A percentile compares a stretch with the other conserved stretches of the same genome.
phyloP scores from a whole-genome alignment of 2,329 filamentous ascomycete genomes.

The Colletotrichum caudatum region DNA sequence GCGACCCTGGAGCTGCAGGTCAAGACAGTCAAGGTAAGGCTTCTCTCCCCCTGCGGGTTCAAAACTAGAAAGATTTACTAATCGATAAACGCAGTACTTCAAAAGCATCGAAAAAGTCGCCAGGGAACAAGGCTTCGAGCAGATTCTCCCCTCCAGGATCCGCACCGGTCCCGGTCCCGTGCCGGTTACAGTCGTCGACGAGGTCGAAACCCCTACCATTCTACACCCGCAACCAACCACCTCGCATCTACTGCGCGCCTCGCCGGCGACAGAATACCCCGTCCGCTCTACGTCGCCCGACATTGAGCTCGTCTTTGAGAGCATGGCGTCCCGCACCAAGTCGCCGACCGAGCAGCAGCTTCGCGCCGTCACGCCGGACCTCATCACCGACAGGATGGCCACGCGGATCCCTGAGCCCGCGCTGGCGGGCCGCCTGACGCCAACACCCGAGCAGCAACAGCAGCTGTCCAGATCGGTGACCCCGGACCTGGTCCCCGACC shows the following conservation, averaged over 20 bases:
- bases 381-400: conserved; percentile 64
- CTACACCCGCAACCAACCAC: conserved; percentile 67
- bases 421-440: conserved; percentile 59
- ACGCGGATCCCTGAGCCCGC: conserved; percentile 59
- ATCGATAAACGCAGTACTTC: conserved; percentile 65
- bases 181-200: conserved; percentile 57
- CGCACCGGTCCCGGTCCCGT: conserved; percentile 62
- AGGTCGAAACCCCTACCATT: conserved; percentile 60
- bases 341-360: conserved; percentile 56
- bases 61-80: background rate
- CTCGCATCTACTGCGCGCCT: conserved; percentile 65
- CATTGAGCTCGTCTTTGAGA: conserved; percentile 38
- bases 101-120: conserved; percentile 78
- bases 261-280: conserved; percentile 67
- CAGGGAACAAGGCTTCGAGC: conserved; percentile 66
- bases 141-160: conserved; percentile 68
- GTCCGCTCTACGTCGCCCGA: conserved; percentile 56
- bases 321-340: conserved; percentile 38
- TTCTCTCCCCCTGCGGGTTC: too few species aligned
- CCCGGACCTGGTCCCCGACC: conserved; percentile 68
- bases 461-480: conserved; percentile 55
- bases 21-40: conserved; percentile 74
- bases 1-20: conserved; percentile 79
- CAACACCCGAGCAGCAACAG: conserved; percentile 59
- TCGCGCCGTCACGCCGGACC: conserved; percentile 64